phyloP scores from a whole-genome alignment of 2,329 filamentous ascomycete genomes.

The Pseudocercospora crystallina region DNA sequence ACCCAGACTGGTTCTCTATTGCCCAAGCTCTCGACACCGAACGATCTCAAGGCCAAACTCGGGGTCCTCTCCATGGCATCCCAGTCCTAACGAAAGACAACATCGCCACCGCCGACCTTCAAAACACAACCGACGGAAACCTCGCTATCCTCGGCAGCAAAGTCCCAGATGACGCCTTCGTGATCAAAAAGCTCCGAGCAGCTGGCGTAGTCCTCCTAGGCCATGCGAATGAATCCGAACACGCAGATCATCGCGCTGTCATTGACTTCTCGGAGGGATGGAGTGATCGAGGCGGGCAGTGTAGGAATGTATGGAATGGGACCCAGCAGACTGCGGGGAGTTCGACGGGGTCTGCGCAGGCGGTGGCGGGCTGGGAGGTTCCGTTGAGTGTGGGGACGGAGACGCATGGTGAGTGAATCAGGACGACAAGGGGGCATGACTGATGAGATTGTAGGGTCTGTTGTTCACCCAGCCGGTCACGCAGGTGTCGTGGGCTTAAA shows the following conservation, averaged over 20 bases:
- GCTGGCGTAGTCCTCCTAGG: conserved; percentile 19
- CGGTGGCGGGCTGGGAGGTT: conserved; percentile 10
- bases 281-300: conserved; percentile 17
- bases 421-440: not conserved
- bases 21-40: conserved; percentile 42
- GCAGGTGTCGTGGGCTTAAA: conserved; percentile 19
- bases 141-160: conserved; percentile 15
- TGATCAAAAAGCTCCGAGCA: conserved; percentile 15
- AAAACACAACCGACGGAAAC: conserved; percentile 18
- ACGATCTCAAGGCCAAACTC: conserved; percentile 34
- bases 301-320: conserved; percentile 10
- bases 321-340: conserved; percentile 11
- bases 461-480: conserved; percentile 8
- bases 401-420: not conserved
- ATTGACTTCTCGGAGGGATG: conserved; percentile 9
- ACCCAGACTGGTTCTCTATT: conserved; percentile 7
- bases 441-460: not conserved
- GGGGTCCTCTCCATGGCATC: conserved; percentile 42
- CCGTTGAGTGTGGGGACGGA: conserved; percentile 39
- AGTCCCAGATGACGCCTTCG: conserved; percentile 13
- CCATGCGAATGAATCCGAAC: conserved; percentile 18
- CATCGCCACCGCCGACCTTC: conserved; percentile 19
- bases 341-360: conserved; percentile 7
- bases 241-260: conserved; percentile 6
- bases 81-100: conserved; percentile 40